These are phyloP conservation scores for Bruguiera hainesii DNA, from an alignment of 441 rosid species.

Conservation along the genomic window DNA sequence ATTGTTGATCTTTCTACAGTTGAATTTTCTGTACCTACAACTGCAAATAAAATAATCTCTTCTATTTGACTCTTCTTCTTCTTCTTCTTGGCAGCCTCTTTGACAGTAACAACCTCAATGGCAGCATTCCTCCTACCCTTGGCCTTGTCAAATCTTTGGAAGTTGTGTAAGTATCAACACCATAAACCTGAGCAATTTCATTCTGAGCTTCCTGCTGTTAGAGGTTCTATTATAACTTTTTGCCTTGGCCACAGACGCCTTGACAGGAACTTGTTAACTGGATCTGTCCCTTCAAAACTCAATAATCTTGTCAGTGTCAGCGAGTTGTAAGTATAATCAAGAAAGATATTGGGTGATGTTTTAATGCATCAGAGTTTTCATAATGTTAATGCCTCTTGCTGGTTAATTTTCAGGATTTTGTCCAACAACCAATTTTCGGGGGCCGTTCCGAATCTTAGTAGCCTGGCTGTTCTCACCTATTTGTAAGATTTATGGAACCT, in stretches of 20 bases:
- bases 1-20: too few relatives aligned
- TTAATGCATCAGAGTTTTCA: not conserved
- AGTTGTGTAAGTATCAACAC: constrained; percentile 59
- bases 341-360: not conserved
- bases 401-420: constrained; percentile 47
- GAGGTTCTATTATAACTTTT: constrained; percentile 7
- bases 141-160: constrained; percentile 50
- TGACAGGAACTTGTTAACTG: constrained; percentile 53
- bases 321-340: constrained; percentile 52
- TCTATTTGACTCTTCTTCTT: not conserved
- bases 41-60: not conserved
- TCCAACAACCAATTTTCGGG: constrained; percentile 62
- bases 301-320: constrained; percentile 43
- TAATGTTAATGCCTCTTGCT: constrained; percentile 1
- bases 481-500: constrained; percentile 38
- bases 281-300: constrained; percentile 48
- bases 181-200: constrained; percentile 6
- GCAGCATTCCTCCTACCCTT: constrained; percentile 56
- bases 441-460: constrained; percentile 55
- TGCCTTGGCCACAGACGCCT: constrained; percentile 49
- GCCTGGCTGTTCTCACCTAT: constrained; percentile 47
- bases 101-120: constrained; percentile 53
- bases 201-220: not conserved
- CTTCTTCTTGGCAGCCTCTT: constrained; percentile 46
- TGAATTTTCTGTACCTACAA: not conserved